Evolutionary conservation across 306 rosid species (phyloP).

Genomic region (Parietaria judaica): DNA sequence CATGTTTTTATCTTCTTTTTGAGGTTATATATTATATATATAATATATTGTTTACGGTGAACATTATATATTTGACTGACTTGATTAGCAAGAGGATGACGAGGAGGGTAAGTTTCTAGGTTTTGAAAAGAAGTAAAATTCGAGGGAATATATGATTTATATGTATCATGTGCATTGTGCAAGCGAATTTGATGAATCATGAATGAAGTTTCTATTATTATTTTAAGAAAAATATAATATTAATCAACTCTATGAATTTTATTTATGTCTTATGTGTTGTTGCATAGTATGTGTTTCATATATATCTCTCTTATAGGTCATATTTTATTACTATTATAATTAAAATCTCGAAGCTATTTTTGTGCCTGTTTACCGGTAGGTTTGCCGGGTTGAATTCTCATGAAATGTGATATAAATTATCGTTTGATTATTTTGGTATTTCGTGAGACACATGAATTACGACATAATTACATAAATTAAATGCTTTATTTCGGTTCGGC

Average conservation of each 20-base stretch:
- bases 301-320: too few species aligned
- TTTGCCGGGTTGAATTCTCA: slow-evolving; percentile 30
- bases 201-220: too few species aligned
- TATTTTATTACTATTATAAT: too few species aligned
- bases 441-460: slow-evolving; percentile 16
- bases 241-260: too few species aligned
- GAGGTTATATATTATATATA: neutral
- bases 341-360: slow-evolving; percentile 45
- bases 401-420: slow-evolving; percentile 16
- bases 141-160: neutral
- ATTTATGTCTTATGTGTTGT: too few species aligned
- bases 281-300: too few species aligned
- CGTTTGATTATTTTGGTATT: slow-evolving; percentile 20
- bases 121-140: neutral
- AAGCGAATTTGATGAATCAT: too few species aligned
- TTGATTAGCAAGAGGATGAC: neutral
- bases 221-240: too few species aligned
- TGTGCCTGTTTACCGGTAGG: slow-evolving; percentile 36
- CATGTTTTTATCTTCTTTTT: neutral
- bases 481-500: slow-evolving; percentile 14
- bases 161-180: neutral
- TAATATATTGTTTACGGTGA: neutral
- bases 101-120: neutral
- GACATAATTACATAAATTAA: neutral
- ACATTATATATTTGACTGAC: neutral